Evolutionary conservation across 305 asterid species (phyloP).

Genomic region (Fraxinus paxiana): DNA sequence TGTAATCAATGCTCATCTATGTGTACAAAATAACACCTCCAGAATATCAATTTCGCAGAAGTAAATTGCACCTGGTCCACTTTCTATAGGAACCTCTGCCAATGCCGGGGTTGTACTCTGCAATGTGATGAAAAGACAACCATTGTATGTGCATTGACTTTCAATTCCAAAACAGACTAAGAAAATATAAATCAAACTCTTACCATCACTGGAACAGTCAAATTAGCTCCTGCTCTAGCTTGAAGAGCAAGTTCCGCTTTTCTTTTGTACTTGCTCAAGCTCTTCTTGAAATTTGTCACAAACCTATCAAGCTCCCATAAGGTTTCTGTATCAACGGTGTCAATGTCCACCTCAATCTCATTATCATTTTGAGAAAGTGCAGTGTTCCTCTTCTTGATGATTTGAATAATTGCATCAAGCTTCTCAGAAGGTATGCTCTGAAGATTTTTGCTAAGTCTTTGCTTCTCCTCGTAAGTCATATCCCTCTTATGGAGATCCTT

Average conservation of each 20-base stretch:
- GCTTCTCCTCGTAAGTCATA: slow-evolving; percentile 79
- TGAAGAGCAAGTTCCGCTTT: slow-evolving; percentile 58
- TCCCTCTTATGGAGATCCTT: slow-evolving; percentile 68
- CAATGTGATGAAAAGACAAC: slow-evolving; percentile 10
- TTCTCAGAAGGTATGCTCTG: slow-evolving; percentile 66
- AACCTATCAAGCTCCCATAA: slow-evolving; percentile 83
- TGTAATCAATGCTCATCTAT: background rate
- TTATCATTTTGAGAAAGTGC: slow-evolving; percentile 61
- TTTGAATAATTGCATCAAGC: slow-evolving; percentile 64
- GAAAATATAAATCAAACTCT: slow-evolving; percentile 6
- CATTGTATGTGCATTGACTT: background rate
- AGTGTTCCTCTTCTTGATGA: slow-evolving; percentile 62
- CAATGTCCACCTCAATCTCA: slow-evolving; percentile 81
- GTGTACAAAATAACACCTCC: background rate
- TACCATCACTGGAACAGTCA: slow-evolving; percentile 34
- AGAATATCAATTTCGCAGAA: background rate
- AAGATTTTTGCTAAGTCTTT: slow-evolving; percentile 59
- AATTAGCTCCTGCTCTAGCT: slow-evolving; percentile 38
- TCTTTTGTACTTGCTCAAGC: slow-evolving; percentile 64
- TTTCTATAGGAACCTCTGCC: slow-evolving; percentile 24
- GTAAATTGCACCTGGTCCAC: slow-evolving; percentile 32
- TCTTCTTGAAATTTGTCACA: slow-evolving; percentile 66
- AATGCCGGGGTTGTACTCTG: slow-evolving; percentile 31
- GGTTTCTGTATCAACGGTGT: slow-evolving; percentile 69
- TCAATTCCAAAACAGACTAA: background rate